Evolutionary conservation across 169 alveolate genomes (phyloP).

Genomic region (Cryptosporidium tyzzeri): DNA sequence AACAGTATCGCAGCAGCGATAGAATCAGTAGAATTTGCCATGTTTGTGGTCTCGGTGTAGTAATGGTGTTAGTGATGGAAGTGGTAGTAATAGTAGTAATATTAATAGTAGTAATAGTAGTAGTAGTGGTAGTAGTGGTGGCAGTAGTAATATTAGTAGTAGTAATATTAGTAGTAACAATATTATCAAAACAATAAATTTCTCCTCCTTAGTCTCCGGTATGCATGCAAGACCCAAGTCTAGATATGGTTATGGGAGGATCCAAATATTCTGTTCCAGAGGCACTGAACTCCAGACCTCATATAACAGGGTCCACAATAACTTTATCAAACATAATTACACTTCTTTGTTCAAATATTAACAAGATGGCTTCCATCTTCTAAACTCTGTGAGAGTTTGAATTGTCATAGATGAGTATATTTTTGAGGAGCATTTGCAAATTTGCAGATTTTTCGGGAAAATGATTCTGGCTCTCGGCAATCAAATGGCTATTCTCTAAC

Average conservation of each 20-base stretch:
- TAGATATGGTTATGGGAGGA: conserved; percentile 8
- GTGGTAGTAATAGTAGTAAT: not conserved
- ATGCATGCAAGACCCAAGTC: conserved; percentile 18
- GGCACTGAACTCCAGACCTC: conserved; percentile 24
- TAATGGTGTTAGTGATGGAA: too few relatives aligned
- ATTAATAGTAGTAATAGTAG: not conserved
- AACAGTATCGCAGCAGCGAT: not conserved
- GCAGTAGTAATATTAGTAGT: not conserved
- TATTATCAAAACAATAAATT: not conserved
- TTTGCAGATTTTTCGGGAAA: conserved; percentile 57
- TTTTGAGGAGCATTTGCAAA: conserved; percentile 64
- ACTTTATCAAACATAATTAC: conserved; percentile 5
- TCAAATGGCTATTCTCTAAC: conserved; percentile 39
- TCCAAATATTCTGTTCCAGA: not conserved
- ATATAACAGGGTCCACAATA: not conserved
- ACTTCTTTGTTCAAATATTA: not conserved
- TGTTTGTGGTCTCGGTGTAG: not conserved
- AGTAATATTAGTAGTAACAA: not conserved
- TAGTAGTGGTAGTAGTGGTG: not conserved
- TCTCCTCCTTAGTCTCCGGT: conserved; percentile 7
- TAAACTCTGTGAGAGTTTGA: conserved; percentile 31
- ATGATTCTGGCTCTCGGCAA: conserved; percentile 35
- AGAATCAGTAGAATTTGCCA: not conserved
- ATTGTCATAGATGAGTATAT: conserved; percentile 51
- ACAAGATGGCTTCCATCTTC: not conserved